phyloP scores from a whole-genome alignment of 2,329 filamentous ascomycete species.

The Fusarium buxicola region DNA sequence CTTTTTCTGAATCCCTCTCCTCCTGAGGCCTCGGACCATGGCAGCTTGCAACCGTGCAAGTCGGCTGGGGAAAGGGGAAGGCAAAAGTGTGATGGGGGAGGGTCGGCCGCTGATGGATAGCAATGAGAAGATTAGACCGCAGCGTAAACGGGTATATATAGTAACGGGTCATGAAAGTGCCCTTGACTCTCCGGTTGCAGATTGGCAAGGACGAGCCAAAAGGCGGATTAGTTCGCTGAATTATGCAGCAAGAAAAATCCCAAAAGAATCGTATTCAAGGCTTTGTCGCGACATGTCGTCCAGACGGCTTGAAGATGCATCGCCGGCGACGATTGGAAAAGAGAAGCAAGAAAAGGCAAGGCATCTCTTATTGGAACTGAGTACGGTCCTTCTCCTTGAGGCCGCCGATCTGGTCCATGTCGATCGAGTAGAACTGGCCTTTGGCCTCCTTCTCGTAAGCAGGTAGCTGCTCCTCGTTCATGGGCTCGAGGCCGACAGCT shows the following conservation, averaged over 20 bases:
- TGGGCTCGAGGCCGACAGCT: constrained; percentile 86
- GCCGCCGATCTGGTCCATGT: constrained; percentile 94
- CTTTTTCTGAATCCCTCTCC: constrained; percentile 19
- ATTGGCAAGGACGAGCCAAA: constrained; percentile 33
- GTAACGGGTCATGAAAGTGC: constrained; percentile 45
- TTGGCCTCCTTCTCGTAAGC: constrained; percentile 87
- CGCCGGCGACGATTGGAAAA: constrained; percentile 41
- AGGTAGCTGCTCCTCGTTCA: constrained; percentile 83
- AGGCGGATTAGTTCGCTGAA: constrained; percentile 38
- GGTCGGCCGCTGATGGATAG: constrained; percentile 42
- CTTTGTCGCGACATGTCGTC: constrained; percentile 44
- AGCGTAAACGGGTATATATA: constrained; percentile 50
- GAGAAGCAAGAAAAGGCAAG: constrained; percentile 23
- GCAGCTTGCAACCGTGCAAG: constrained; percentile 31
- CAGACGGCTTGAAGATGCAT: constrained; percentile 44
- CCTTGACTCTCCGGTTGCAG: constrained; percentile 35
- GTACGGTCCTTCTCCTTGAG: constrained; percentile 85
- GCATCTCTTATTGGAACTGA: constrained; percentile 50
- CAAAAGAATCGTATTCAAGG: constrained; percentile 36
- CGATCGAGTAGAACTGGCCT: constrained; percentile 89
- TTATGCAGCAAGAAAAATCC: constrained; percentile 28
- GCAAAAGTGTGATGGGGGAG: constrained; percentile 33
- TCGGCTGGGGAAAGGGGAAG: constrained; percentile 14
- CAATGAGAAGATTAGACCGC: constrained; percentile 46
- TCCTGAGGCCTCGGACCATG: constrained; percentile 39